These are phyloP conservation scores for barrel medic (Medicago truncatula) DNA, from an alignment of 306 rosid genomes.

Conservation along the genomic window DNA sequence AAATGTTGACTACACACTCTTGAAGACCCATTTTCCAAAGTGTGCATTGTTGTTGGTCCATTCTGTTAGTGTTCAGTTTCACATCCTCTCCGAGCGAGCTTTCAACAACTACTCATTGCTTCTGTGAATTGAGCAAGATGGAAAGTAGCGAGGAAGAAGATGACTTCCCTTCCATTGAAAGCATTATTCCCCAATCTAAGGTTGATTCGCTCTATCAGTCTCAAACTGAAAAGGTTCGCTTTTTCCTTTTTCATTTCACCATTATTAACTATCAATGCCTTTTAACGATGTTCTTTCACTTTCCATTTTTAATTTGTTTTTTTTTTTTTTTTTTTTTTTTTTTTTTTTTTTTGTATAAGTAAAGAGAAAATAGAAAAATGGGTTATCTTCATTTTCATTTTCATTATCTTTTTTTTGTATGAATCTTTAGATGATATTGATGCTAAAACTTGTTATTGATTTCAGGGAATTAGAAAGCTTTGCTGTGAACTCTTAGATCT, in stretches of 20 bases:
- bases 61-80: not conserved
- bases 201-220: constrained; percentile 93
- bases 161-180: constrained; percentile 86
- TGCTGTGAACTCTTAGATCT: constrained; percentile 94
- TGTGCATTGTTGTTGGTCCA: not conserved
- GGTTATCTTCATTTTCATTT: not conserved
- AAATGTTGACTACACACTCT: too few relatives aligned
- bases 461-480: constrained; percentile 94
- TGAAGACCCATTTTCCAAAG: too few relatives aligned
- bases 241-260: constrained; percentile 19
- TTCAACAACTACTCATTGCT: not conserved
- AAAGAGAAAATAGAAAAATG: not conserved
- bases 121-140: constrained; percentile 42
- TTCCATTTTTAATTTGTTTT: not conserved
- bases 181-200: constrained; percentile 87
- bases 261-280: not conserved
- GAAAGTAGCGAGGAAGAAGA: constrained; percentile 99
- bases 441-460: constrained; percentile 24
- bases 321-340: not conserved
- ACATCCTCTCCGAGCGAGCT: not conserved
- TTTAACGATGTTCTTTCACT: not conserved
- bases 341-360: not conserved
- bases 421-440: constrained; percentile 12
- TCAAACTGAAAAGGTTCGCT: constrained; percentile 82
- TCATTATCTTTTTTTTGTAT: not conserved